These are phyloP conservation scores for Boletus tylopilopsis DNA, from an alignment of 768 basidiomycete species.

Conservation along the genomic window DNA sequence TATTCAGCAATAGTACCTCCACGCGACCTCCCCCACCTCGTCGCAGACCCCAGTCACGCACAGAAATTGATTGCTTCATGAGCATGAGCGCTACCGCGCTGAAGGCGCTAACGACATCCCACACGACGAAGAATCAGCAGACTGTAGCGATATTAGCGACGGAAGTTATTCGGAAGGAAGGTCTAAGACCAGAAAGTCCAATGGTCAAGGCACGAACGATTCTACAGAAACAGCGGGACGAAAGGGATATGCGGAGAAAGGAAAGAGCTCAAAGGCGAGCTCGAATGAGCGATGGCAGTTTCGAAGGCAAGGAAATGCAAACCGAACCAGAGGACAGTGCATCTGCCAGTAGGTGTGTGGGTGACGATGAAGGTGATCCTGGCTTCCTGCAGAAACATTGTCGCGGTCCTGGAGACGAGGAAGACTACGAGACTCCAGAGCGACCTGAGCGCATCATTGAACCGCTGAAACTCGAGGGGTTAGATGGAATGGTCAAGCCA, in stretches of 20 bases:
- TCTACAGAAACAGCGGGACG: conserved; percentile 64
- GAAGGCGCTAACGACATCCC: conserved; percentile 65
- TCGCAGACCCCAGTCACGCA: conserved; percentile 38
- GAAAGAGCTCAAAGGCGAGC: conserved; percentile 62
- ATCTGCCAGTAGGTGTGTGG: conserved; percentile 1
- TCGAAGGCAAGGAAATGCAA: conserved; percentile 23
- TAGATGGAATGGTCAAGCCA: conserved; percentile 27
- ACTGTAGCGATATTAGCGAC: conserved; percentile 62
- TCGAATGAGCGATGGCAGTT: conserved; percentile 38
- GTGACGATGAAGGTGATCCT: conserved; percentile 26
- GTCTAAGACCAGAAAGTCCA: conserved; percentile 73
- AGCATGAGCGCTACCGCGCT: conserved; percentile 69
- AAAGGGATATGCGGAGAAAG: conserved; percentile 47
- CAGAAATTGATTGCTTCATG: conserved; percentile 45
- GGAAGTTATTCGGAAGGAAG: conserved; percentile 66
- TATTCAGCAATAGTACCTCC: conserved; percentile 31
- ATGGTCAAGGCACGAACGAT: conserved; percentile 68
- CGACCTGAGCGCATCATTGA: conserved; percentile 40
- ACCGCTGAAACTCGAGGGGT: conserved; percentile 35
- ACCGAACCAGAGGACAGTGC: conserved; percentile 5
- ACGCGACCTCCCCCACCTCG: conserved; percentile 37
- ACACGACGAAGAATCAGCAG: conserved; percentile 70
- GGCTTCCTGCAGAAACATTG: conserved; percentile 39
- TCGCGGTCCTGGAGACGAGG: conserved; percentile 76
- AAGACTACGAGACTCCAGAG: conserved; percentile 70